A percentile compares a stretch with the other conserved stretches of the same genome.
Conservation (phyloP, 2,329 filamentous ascomycete genomes). For the Calonectria montana region DNA sequence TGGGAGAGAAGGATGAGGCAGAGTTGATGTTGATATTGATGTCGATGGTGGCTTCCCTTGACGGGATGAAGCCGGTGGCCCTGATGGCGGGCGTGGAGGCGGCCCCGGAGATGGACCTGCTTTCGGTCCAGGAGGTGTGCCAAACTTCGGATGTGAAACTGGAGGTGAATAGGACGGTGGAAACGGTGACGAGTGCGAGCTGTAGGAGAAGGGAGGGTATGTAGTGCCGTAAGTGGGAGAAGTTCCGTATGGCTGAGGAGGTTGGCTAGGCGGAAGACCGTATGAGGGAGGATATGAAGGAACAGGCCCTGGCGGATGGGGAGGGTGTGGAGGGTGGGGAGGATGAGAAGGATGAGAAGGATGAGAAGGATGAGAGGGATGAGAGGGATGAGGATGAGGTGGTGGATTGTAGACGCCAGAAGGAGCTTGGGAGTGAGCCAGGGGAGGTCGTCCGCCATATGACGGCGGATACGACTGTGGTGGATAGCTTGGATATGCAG, state of each 20-base stretch:
- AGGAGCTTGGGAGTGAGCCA: conserved; percentile 28
- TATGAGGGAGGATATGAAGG: conserved; percentile 38
- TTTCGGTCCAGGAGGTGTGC: conserved; percentile 28
- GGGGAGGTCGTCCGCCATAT: conserved; percentile 35
- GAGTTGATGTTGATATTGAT: conserved; percentile 6
- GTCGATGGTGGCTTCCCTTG: conserved; percentile 27
- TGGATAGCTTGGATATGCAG: conserved; percentile 41
- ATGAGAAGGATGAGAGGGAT: conserved; percentile 21
- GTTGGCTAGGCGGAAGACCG: conserved; percentile 30
- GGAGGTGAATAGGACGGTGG: conserved; percentile 36
- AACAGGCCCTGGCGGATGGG: conserved; percentile 22
- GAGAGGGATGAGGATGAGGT: conserved; percentile 18
- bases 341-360: conserved; percentile 17
- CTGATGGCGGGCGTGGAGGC: conserved; percentile 27
- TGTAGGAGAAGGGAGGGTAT: conserved; percentile 34
- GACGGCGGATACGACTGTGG: conserved; percentile 40
- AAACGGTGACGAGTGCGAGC: conserved; percentile 32
- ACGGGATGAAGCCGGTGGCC: conserved; percentile 29
- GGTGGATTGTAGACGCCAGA: conserved; percentile 27
- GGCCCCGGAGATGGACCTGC: conserved; percentile 26
- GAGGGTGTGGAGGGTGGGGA: conserved; percentile 26
- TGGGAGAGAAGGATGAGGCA: conserved; percentile 44
- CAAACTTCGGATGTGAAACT: conserved; percentile 32
- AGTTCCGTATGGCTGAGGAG: conserved; percentile 16
- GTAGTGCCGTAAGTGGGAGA: conserved; percentile 24